Percentiles rank a stretch among this genome's conserved stretches.
phyloP scores from a whole-genome alignment of 345 rosid species.

The Heritiera fomes region DNA sequence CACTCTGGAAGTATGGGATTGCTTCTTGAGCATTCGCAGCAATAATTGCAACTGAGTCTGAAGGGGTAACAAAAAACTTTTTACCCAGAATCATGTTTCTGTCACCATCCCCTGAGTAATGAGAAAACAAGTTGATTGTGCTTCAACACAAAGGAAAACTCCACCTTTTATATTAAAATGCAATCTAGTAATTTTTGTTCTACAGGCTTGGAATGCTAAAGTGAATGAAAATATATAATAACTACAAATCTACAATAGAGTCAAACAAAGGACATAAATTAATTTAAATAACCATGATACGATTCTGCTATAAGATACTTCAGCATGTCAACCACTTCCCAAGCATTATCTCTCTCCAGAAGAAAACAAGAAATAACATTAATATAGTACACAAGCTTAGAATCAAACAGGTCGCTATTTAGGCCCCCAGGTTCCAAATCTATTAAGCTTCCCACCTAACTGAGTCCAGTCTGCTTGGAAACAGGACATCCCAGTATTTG shows the following conservation, averaged over 20 bases:
- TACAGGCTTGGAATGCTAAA: background rate
- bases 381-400: background rate
- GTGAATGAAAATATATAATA: background rate
- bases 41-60: conserved; percentile 90
- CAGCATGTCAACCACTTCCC: background rate
- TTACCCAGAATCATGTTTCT: conserved; percentile 94
- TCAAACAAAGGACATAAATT: background rate
- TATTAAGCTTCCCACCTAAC: background rate
- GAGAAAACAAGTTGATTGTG: background rate
- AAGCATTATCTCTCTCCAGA: background rate
- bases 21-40: conserved; percentile 89
- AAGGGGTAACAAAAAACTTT: conserved; percentile 85
- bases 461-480: background rate
- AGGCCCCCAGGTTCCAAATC: background rate
- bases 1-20: conserved; percentile 75
- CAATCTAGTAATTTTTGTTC: background rate
- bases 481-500: background rate
- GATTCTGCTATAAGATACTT: background rate
- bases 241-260: background rate
- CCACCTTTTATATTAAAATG: background rate
- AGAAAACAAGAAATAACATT: background rate
- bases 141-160: conserved; percentile 1
- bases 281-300: background rate
- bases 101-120: conserved; percentile 84
- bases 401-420: background rate